These are phyloP conservation scores for Monilinia aucupariae DNA, from an alignment of 2,329 filamentous ascomycete species.

Conservation along the genomic window DNA sequence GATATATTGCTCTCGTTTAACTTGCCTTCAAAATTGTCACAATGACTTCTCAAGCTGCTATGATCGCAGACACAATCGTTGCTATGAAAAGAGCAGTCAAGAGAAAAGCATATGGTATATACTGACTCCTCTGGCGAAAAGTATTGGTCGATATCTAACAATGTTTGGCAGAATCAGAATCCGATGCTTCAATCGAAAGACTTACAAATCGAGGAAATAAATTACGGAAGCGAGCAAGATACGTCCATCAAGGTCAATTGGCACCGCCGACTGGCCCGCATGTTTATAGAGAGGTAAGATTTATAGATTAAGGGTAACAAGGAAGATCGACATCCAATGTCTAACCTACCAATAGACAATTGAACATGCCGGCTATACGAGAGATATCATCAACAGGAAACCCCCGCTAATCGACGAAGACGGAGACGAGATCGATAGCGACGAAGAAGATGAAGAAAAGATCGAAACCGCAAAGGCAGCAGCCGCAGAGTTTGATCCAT, in stretches of 20 bases:
- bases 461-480: constrained; percentile 52
- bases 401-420: constrained; percentile 70
- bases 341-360: constrained; percentile 48
- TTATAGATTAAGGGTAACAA: not conserved
- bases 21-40: constrained; percentile 19
- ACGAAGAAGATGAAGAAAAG: constrained; percentile 60
- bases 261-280: constrained; percentile 60
- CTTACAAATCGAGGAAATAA: constrained; percentile 74
- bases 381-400: constrained; percentile 70
- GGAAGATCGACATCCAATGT: not conserved
- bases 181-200: constrained; percentile 64
- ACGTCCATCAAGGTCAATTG: constrained; percentile 64
- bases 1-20: not conserved
- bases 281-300: constrained; percentile 63
- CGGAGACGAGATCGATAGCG: constrained; percentile 69
- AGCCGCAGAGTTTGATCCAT: constrained; percentile 68
- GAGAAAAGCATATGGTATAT: constrained; percentile 56
- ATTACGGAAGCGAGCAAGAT: constrained; percentile 68
- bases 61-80: constrained; percentile 61
- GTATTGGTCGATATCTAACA: constrained; percentile 20
- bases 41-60: constrained; percentile 54
- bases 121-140: constrained; percentile 21
- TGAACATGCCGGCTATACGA: constrained; percentile 66
- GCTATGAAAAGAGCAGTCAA: constrained; percentile 65
- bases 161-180: constrained; percentile 60